Percentiles rank a stretch among this genome's conserved stretches.
These are phyloP conservation scores for Nymphaea colorata DNA, from an alignment of 164 flowering plant genomes.

Conservation along the genomic window DNA sequence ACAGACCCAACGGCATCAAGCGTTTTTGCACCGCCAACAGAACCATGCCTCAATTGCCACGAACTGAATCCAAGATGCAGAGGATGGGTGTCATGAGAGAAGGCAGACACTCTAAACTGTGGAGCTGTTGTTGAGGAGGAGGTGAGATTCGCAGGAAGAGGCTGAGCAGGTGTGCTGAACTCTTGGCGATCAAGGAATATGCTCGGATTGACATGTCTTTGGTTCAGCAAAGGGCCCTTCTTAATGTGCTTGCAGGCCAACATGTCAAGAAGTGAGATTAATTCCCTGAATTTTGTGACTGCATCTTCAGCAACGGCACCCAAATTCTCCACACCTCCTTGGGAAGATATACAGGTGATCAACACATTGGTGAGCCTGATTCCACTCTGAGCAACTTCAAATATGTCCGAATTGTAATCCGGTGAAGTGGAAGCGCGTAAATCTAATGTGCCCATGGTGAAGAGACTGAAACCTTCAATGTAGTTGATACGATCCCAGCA, in stretches of 20 bases:
- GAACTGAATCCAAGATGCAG: conserved; percentile 2
- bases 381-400: conserved; percentile 23
- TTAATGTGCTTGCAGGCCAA: conserved; percentile 19
- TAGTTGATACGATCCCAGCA: neutral
- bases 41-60: conserved; percentile 1
- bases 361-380: conserved; percentile 16
- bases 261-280: conserved; percentile 18
- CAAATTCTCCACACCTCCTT: conserved; percentile 15
- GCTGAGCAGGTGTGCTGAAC: neutral
- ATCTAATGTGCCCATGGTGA: conserved; percentile 7
- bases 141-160: neutral
- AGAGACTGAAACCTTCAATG: neutral
- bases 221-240: conserved; percentile 21
- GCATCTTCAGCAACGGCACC: conserved; percentile 17
- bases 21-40: neutral
- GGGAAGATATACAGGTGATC: conserved; percentile 16
- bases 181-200: conserved; percentile 17
- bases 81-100: neutral
- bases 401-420: conserved; percentile 17
- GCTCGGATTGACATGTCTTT: conserved; percentile 8
- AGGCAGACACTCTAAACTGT: neutral
- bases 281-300: conserved; percentile 18
- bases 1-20: conserved; percentile 1
- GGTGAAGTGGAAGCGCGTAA: conserved; percentile 9
- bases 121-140: neutral